phyloP scores from a whole-genome alignment of 176 grass and related monocot genomes.

The Musa beccarii region DNA sequence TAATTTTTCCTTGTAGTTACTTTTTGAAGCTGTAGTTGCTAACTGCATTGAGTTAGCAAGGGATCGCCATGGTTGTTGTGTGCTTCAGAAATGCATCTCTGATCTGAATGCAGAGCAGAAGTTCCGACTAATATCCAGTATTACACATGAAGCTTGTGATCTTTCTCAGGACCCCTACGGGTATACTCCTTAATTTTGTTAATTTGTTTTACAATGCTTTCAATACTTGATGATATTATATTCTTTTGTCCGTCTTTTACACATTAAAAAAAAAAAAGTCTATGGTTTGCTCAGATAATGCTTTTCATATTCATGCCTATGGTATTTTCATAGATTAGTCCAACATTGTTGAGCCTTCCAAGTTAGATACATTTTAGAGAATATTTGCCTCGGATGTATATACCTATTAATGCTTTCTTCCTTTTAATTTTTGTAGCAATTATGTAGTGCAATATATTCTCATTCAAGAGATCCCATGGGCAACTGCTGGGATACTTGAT shows the following conservation, averaged over 20 bases:
- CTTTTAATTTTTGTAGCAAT: constrained; percentile 25
- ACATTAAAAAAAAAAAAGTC: too few species aligned
- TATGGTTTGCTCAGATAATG: too few species aligned
- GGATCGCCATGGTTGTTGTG: constrained; percentile 76
- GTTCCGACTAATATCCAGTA: constrained; percentile 34
- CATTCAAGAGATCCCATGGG: background rate
- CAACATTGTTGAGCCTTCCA: background rate
- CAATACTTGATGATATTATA: background rate
- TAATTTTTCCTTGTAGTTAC: constrained; percentile 39
- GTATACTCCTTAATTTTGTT: constrained; percentile 23
- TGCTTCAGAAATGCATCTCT: constrained; percentile 70
- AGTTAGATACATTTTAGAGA: background rate
- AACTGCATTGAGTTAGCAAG: constrained; percentile 60
- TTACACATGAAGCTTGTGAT: constrained; percentile 38
- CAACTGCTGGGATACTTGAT: constrained; percentile 19
- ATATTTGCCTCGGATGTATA: background rate
- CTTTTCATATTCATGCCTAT: too few species aligned
- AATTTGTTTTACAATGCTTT: background rate
- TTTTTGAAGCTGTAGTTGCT: constrained; percentile 51
- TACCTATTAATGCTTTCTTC: background rate
- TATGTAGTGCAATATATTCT: constrained; percentile 49
- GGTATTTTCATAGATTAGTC: too few species aligned
- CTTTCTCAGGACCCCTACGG: constrained; percentile 69
- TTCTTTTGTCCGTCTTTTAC: background rate
- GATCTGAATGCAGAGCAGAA: constrained; percentile 43